A percentile compares a stretch with the other conserved stretches of the same genome.
Evolutionary conservation across 2,329 filamentous ascomycete genomes (phyloP).

Genomic region (Drechslerella dactyloides): DNA sequence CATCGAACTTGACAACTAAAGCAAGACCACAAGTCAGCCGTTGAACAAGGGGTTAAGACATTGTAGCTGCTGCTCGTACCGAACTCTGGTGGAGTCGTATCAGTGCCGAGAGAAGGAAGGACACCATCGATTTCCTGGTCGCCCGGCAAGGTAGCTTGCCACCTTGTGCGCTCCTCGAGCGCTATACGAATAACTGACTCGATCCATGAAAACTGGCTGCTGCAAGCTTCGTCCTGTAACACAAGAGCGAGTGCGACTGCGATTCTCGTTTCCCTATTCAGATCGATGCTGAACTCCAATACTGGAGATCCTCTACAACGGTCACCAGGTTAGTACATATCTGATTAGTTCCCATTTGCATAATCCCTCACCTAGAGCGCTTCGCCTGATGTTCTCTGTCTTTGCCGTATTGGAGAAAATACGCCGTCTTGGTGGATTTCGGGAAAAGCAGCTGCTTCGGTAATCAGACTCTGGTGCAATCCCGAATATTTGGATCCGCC

Average conservation of each 20-base stretch:
- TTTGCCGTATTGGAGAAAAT: slow-evolving; percentile 88
- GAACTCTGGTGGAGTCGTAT: no score
- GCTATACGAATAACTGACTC: slow-evolving; percentile 73
- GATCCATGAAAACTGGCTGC: slow-evolving; percentile 79
- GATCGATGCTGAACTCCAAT: slow-evolving; percentile 77
- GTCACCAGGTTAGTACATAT: slow-evolving; percentile 53
- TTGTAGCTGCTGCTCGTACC: slow-evolving; percentile 61
- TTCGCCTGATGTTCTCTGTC: slow-evolving; percentile 70
- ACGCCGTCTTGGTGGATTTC: slow-evolving; percentile 81
- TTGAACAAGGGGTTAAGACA: no score
- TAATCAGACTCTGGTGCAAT: neutral
- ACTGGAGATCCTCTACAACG: slow-evolving; percentile 68
- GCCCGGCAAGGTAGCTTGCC: slow-evolving; percentile 69
- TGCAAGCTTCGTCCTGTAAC: slow-evolving; percentile 78
- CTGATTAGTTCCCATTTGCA: neutral
- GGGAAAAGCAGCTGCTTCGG: slow-evolving; percentile 75
- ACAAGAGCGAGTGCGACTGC: slow-evolving; percentile 77
- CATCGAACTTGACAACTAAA: slow-evolving; percentile 62
- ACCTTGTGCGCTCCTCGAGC: slow-evolving; percentile 74
- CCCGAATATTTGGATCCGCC: neutral
- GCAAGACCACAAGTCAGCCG: neutral
- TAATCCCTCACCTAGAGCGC: slow-evolving; percentile 54
- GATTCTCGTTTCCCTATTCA: slow-evolving; percentile 72
- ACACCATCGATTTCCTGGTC: neutral
- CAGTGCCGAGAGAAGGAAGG: neutral